Base-by-base conservation (phyloP, 192 early-diverging fungal species). In the Backusella luteola region DNA sequence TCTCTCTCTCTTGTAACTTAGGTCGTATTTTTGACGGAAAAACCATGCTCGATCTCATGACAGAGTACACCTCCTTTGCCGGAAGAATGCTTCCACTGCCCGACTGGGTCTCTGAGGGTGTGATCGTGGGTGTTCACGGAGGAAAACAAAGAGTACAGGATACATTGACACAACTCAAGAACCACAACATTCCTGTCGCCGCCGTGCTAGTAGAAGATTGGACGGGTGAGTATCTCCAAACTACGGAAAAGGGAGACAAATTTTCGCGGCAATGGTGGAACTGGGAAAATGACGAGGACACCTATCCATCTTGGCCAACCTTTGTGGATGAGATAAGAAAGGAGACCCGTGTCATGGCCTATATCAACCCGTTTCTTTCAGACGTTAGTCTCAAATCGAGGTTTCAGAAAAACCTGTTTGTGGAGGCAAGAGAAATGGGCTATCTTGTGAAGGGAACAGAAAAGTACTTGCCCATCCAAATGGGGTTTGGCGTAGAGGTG, bases 261-360 rank as follows among this genome's bases (percentile, higher is more conserved):
- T 42, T 83, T 14, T 72, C 77, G 74, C 73, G 81, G 6, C 52
- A 82, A 19, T 83, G 81, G 81, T 81, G 80, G 81, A 82, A 83
- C 46, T 83, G 82, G 82, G 80, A 83, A 38, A 82, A 42, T 67
- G 81, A 83, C 70, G 15, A 39, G 46, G 75, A 34, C 12, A 38
- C 83, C 15, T 83, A 83, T 66, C 71, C 76, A 15, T 39, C 82
- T 32, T 81, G 79, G 76, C 21, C 29, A 3, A 14, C 71, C 6
- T 52, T 83, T 23, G 81, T 83, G 3, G 29, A 66, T 12, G 71
- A 81, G 19, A 32, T 83, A 26, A 66, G 67, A 52, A 26, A 70
- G 8, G 29, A 81, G 4, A 38, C 68, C 21, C 74, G 75, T 21
- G 52, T 68, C 19, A 41, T 83, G 23, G 34, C 68, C 21, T 82